Conservation (phyloP, 2,329 filamentous ascomycete genomes). For the Aaosphaeria pasadenensis region DNA sequence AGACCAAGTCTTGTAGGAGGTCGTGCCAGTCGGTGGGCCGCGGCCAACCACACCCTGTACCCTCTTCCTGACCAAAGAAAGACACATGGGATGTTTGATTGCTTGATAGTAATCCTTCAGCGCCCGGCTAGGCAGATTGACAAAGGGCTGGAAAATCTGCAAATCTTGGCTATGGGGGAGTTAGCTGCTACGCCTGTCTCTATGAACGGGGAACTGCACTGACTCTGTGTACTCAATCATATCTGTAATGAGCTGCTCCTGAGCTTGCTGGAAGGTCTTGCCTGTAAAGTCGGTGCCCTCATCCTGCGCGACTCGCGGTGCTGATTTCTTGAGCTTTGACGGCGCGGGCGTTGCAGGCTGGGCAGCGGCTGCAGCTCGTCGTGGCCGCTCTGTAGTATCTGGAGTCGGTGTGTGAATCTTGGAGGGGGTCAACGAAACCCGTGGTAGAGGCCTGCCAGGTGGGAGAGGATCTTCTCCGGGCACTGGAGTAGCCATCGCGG, state of each 20-base stretch:
- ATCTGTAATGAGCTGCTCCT: slow-evolving; percentile 80
- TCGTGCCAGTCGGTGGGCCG: slow-evolving; percentile 56
- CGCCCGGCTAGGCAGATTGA: slow-evolving; percentile 71
- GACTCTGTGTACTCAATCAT: slow-evolving; percentile 57
- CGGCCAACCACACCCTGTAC: slow-evolving; percentile 71
- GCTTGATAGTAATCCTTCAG: slow-evolving; percentile 84
- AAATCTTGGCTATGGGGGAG: slow-evolving; percentile 49
- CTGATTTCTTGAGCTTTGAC: slow-evolving; percentile 26
- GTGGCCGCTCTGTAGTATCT: slow-evolving; percentile 28
- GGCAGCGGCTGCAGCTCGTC: slow-evolving; percentile 25
- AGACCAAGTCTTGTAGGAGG: slow-evolving; percentile 79
- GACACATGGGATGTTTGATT: slow-evolving; percentile 75
- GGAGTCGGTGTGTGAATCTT: slow-evolving; percentile 13
- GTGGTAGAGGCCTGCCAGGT: slow-evolving; percentile 24
- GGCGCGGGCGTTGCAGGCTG: slow-evolving; percentile 29
- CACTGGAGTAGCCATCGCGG: slow-evolving; percentile 70
- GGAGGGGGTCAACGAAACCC: slow-evolving; percentile 22
- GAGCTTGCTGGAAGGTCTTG: slow-evolving; percentile 76
- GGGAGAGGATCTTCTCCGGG: slow-evolving; percentile 51
- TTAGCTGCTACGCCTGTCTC: slow-evolving; percentile 2
- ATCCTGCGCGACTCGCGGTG: slow-evolving; percentile 4
- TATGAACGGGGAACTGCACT: slow-evolving; percentile 1
- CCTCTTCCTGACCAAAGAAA: slow-evolving; percentile 74
- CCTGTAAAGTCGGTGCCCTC: slow-evolving; percentile 59
- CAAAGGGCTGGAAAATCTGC: slow-evolving; percentile 70